Conservation (phyloP, 176 grass and related monocot species). For the Cenchrus americanus region DNA sequence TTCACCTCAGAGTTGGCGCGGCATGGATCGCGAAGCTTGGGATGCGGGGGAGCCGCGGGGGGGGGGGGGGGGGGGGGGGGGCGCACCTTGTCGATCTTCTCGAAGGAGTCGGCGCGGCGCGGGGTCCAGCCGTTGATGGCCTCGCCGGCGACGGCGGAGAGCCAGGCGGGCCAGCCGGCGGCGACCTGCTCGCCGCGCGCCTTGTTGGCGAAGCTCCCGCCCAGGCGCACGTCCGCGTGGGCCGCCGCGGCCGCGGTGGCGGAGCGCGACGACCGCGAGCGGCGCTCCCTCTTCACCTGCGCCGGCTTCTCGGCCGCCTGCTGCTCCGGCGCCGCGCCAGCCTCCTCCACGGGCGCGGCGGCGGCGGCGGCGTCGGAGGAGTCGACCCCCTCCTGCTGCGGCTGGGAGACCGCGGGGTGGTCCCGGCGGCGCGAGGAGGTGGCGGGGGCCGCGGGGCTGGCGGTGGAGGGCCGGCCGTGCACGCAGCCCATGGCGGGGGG, state of each 20-base stretch:
- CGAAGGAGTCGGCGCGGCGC: constrained; percentile 80
- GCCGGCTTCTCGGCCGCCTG: constrained; percentile 41
- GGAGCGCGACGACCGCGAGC: constrained; percentile 52
- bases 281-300: constrained; percentile 52
- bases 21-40: constrained; percentile 38
- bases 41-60: background rate
- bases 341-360: background rate
- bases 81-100: constrained; percentile 89
- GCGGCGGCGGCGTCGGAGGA: background rate
- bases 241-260: background rate
- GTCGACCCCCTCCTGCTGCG: constrained; percentile 28
- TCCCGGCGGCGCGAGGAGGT: constrained; percentile 34
- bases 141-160: constrained; percentile 84
- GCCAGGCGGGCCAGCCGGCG: constrained; percentile 85
- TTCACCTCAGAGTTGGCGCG: constrained; percentile 23
- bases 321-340: background rate
- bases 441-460: constrained; percentile 32
- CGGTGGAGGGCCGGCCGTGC: constrained; percentile 56
- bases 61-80: background rate
- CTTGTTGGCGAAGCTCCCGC: constrained; percentile 73
- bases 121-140: constrained; percentile 77
- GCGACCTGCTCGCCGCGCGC: constrained; percentile 82
- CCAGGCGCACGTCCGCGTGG: constrained; percentile 48
- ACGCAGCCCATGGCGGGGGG: constrained; percentile 78
- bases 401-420: background rate